Evolutionary conservation across 768 basidiomycete genomes (phyloP).

Genomic region (Glaciozyma martinii): DNA sequence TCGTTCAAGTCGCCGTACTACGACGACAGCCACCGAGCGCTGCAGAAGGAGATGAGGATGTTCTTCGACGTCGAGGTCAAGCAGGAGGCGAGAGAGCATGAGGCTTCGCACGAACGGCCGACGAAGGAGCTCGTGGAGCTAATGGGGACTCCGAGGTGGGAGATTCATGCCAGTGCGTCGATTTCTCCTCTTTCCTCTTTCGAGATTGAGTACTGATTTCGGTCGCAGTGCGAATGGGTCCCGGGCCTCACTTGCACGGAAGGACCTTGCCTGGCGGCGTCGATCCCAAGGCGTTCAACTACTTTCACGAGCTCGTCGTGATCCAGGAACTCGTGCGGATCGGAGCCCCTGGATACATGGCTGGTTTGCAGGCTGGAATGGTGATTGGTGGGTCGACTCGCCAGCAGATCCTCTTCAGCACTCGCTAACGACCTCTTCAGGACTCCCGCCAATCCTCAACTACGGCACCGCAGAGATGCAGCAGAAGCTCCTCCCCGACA

Average conservation of each 20-base stretch:
- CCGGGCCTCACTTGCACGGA: constrained; percentile 77
- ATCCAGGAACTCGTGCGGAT: constrained; percentile 64
- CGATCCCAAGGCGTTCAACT: constrained; percentile 73
- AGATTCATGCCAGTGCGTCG: constrained; percentile 37
- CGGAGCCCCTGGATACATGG: constrained; percentile 67
- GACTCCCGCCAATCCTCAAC: constrained; percentile 69
- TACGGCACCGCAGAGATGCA: constrained; percentile 66
- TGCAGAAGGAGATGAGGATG: constrained; percentile 56
- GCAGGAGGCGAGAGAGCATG: constrained; percentile 22
- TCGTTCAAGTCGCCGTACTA: constrained; percentile 71
- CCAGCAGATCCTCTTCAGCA: constrained; percentile 54
- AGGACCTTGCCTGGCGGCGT: constrained; percentile 60
- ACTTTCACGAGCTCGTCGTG: constrained; percentile 78
- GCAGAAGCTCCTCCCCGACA: constrained; percentile 60
- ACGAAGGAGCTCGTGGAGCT: constrained; percentile 13
- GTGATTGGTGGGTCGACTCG: constrained; percentile 10
- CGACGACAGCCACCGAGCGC: constrained; percentile 56
- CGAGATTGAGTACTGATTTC: constrained; percentile 35
- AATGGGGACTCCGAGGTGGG: constrained; percentile 25
- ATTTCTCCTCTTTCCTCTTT: constrained; percentile 1
- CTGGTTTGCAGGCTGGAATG: constrained; percentile 46
- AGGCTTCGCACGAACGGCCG: constrained; percentile 24
- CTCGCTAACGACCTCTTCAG: constrained; percentile 53
- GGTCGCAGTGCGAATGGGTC: constrained; percentile 85
- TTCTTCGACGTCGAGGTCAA: constrained; percentile 62